These are phyloP conservation scores for Herpetomonas samuelpessoai DNA, from an alignment of 208 protist species.

Conservation along the genomic window DNA sequence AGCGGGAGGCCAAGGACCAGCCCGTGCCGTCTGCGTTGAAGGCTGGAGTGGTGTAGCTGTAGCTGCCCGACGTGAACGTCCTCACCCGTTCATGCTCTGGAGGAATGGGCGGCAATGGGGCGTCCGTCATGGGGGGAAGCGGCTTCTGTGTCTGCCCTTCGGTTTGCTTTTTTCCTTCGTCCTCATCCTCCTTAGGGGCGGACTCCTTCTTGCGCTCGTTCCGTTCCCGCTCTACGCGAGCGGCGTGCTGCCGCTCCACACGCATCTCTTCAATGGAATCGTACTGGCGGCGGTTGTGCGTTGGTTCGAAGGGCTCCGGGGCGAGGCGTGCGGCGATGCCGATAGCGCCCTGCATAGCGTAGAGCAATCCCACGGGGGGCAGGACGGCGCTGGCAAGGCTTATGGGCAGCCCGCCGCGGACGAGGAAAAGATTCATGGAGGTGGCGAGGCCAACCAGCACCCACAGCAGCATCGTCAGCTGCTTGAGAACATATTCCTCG, in stretches of 20 bases:
- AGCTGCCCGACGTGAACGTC: not conserved
- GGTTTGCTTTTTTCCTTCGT: not conserved
- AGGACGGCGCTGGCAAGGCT: conserved; percentile 14
- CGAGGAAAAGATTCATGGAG: conserved; percentile 20
- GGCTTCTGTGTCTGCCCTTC: not conserved
- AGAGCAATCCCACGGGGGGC: conserved; percentile 15
- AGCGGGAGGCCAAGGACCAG: not conserved
- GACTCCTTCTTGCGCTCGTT: not conserved
- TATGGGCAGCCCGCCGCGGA: conserved; percentile 5
- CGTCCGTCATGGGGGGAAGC: not conserved
- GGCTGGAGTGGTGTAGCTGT: conserved; percentile 1
- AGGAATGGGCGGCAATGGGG: not conserved
- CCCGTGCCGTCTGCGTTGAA: conserved; percentile 1
- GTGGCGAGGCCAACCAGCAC: conserved; percentile 20
- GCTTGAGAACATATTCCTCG: conserved; percentile 67
- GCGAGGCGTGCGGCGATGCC: conserved; percentile 6
- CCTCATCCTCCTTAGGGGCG: not conserved
- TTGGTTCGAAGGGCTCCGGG: conserved; percentile 10
- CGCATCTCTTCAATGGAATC: not conserved
- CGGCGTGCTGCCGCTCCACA: not conserved
- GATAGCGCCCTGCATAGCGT: conserved; percentile 19
- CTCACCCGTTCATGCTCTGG: not conserved
- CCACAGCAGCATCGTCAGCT: conserved; percentile 31
- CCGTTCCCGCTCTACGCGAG: not conserved
- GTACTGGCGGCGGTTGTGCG: conserved; percentile 1